Base-by-base conservation (phyloP, 495 filamentous ascomycete genomes). In the Cairneyella variabilis region DNA sequence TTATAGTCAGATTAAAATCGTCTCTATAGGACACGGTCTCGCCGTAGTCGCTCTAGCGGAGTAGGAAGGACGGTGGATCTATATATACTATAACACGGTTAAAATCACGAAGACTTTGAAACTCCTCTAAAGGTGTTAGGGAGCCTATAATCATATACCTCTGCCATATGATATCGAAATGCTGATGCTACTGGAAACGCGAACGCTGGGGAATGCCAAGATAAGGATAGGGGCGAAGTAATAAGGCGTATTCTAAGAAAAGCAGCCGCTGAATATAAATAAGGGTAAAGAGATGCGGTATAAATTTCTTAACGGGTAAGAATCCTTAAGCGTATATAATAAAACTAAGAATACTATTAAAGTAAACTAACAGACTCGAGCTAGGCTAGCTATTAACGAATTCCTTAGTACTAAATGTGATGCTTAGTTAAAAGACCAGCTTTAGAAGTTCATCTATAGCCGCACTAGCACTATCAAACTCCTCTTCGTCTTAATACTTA, bases 331-430 rank as follows among this genome's bases (percentile, higher is more conserved):
- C 47, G 40, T 57, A 46, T 44, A 17, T 3, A 4, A 26, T 38
- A 40, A 57, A 45, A 17, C 47, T 27, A 47, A 51, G 48, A 37
- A 57, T 47, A 14, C 46, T 26, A 26, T 47, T 57, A 27, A 57
- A 57, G 48, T 57, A 57, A 37, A 57, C 54, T 16, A 57, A 28
- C 17, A 57, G 39, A 17, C 47, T 57, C n/a, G 54, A 57, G 39
- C 47, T 51, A 18, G 54, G 54, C 26, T 57, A 17, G 26, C 46
- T 37, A 57, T 57, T 18, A 38, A 51, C 21, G 27, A 57, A n/a
- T n/a, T n/a, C n/a, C n/a, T n/a, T n/a, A n/a, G n/a, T n/a, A n/a
- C n/a, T n/a, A n/a, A n/a, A n/a, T n/a, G n/a, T n/a, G n/a, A n/a
- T n/a, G n/a, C n/a, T n/a, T n/a, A n/a, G n/a, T n/a, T n/a, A n/a